Percentiles rank a stretch among this genome's conserved stretches.
These are phyloP conservation scores for Thamnidium elegans DNA, from an alignment of 192 early-diverging fungal species.

Conservation along the genomic window DNA sequence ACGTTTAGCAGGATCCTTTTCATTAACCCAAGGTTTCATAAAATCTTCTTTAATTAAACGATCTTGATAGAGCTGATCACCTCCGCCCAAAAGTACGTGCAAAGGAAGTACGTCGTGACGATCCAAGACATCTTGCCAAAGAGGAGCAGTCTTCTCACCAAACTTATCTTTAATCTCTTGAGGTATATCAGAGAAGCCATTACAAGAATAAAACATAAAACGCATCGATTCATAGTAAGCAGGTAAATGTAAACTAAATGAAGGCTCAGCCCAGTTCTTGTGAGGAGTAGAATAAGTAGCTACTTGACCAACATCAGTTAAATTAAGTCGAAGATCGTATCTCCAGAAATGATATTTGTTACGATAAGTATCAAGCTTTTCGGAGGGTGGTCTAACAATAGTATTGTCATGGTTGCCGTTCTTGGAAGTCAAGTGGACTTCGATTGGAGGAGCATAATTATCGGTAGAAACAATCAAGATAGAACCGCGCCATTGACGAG, in stretches of 20 bases:
- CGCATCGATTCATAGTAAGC: slow-evolving; percentile 54
- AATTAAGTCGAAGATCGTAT: slow-evolving; percentile 50
- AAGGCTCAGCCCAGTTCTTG: slow-evolving; percentile 25
- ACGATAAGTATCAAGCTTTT: slow-evolving; percentile 51
- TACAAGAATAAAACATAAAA: slow-evolving; percentile 70
- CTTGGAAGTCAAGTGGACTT: neutral
- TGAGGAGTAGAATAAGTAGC: slow-evolving; percentile 38
- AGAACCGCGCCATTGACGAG: slow-evolving; percentile 43
- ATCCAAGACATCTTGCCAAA: slow-evolving; percentile 67
- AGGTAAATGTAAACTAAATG: slow-evolving; percentile 43
- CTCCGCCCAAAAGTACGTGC: slow-evolving; percentile 72
- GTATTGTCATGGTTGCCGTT: neutral
- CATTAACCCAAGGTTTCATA: slow-evolving; percentile 58
- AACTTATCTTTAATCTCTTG: slow-evolving; percentile 45
- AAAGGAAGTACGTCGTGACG: slow-evolving; percentile 59
- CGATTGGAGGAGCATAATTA: slow-evolving; percentile 27
- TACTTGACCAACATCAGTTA: slow-evolving; percentile 43
- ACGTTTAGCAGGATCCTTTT: slow-evolving; percentile 30
- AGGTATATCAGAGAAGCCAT: slow-evolving; percentile 62
- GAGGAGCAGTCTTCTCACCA: slow-evolving; percentile 45
- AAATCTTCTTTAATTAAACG: slow-evolving; percentile 50
- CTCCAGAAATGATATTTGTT: slow-evolving; percentile 63
- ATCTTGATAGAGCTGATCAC: slow-evolving; percentile 74
- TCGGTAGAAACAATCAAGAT: slow-evolving; percentile 44
- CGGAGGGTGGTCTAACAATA: slow-evolving; percentile 6